These are phyloP conservation scores for Psilocybe sp. DNA, from an alignment of 768 basidiomycete species.

Conservation along the genomic window DNA sequence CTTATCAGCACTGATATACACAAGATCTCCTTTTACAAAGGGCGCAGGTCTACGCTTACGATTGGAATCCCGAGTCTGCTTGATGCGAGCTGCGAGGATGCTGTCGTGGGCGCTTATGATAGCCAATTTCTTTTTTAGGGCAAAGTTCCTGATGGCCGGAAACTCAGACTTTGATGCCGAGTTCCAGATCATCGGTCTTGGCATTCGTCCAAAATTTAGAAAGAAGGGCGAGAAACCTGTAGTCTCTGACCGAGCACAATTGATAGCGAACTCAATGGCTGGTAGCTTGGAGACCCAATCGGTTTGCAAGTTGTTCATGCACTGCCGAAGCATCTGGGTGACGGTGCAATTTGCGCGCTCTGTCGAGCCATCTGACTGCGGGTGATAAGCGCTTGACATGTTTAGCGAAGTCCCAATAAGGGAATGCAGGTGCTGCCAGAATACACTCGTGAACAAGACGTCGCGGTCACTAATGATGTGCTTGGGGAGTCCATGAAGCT, in stretches of 20 bases:
- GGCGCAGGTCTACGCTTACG: conserved; percentile 1
- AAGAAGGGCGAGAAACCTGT: conserved; percentile 2
- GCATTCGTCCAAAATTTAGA: conserved; percentile 3
- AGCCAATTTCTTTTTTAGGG: background rate
- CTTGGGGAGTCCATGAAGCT: conserved; percentile 4
- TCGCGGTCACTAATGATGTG: conserved; percentile 5
- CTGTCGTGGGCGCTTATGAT: no score
- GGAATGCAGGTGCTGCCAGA: conserved; percentile 5
- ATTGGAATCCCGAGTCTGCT: background rate
- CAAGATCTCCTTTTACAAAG: conserved; percentile 10
- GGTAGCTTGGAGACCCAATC: conserved; percentile 3
- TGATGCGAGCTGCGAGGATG: conserved; percentile 1
- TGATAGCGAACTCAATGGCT: conserved; percentile 5
- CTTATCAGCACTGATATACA: conserved; percentile 18
- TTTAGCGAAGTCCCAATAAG: conserved; percentile 1
- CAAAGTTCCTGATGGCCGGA: conserved; percentile 2
- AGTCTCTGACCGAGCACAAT: background rate
- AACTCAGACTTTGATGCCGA: background rate
- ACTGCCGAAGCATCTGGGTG: conserved; percentile 3
- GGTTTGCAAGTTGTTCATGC: background rate
- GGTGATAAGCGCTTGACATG: conserved; percentile 12
- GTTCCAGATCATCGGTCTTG: conserved; percentile 1
- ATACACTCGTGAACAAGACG: conserved; percentile 5
- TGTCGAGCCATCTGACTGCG: conserved; percentile 8
- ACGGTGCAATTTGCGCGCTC: conserved; percentile 6